phyloP scores from a whole-genome alignment of 495 filamentous ascomycete genomes.

The Terfezia claveryi region DNA sequence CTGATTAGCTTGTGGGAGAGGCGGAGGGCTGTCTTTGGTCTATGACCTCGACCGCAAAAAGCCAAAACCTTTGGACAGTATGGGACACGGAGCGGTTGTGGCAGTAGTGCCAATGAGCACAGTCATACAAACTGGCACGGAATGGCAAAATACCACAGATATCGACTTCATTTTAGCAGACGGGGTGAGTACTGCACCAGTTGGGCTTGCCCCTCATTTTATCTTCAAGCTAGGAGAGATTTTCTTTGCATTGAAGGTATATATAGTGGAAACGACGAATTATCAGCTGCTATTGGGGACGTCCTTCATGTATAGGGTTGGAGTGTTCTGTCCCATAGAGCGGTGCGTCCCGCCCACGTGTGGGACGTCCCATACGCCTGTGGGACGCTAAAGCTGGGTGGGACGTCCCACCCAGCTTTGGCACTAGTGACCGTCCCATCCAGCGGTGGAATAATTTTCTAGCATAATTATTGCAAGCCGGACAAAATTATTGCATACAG shows the following conservation, averaged over 20 bases:
- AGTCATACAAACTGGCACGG: not conserved
- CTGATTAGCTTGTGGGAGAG: not conserved
- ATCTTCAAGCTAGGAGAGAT: not conserved
- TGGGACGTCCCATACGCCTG: too few relatives aligned
- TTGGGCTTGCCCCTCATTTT: not conserved
- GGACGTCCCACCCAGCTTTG: too few relatives aligned
- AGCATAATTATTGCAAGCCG: too few relatives aligned
- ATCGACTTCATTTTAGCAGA: not conserved
- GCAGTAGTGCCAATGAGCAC: not conserved
- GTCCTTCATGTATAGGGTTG: not conserved
- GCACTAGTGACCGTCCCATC: too few relatives aligned
- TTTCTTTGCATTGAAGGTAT: not conserved
- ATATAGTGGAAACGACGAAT: not conserved
- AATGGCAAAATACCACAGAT: not conserved
- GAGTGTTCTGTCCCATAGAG: too few relatives aligned
- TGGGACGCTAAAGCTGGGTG: too few relatives aligned
- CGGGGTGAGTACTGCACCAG: not conserved
- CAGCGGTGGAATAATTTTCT: too few relatives aligned
- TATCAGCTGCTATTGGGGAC: not conserved
- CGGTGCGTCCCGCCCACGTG: too few relatives aligned
- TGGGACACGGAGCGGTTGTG: not conserved
- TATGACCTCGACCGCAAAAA: not conserved
- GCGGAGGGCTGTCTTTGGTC: not conserved
- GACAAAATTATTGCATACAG: too few relatives aligned
- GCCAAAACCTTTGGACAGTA: not conserved